Evolutionary conservation across 352 stramenopile species (phyloP), one percentile per base, ranked within the genome.

Genomic region (Globisporangium viniferum): DNA sequence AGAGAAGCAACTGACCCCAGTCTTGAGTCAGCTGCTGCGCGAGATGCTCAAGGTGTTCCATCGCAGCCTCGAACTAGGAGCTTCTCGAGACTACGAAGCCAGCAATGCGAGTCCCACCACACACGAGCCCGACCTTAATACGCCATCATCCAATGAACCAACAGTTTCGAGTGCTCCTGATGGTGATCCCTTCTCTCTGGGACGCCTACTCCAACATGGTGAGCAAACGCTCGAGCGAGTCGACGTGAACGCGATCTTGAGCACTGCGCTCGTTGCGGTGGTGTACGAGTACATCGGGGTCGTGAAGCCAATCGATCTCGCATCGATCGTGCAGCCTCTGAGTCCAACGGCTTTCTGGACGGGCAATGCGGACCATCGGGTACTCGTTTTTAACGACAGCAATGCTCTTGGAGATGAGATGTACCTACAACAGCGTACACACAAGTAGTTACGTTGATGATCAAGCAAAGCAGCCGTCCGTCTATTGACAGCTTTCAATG

Each of bases 241-340:
- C 12, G 70, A 80, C 7, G 49, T 57, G 1, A 29, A 70, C 14
- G 69, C 35, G 4, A 70, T 69, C 33, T 63, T 88, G 14, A 75
- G 72, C 39, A 71, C 76, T 44, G 72, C 78, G 2, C 71, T 84
- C 7, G 70, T 77, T 14, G 63, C 76, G 12, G 78, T 78, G 1
- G 70, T 87, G 24, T 90, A 87, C 57, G 79, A 88, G 57, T 68
- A 66, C 5, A 31, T 83, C 20, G 56, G 54, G 3, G 24, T 89
- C 18, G 10, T 88, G 27, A 58, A 49, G 5, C 67, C 41, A 20
- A 31, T 65, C 3, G 24, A 57, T 8, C 18, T 29, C 2, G n/a
- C 59, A 1, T 46, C 41, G n/a, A 12, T 20, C 7, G 22, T 12
- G 22, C 35, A 22, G 18, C 22, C 59, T 33, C 22, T 65, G 12